Evolutionary conservation across 1,139 yeast genomes (phyloP), one percentile per base, ranked within the genome.

Genomic region (Wickerhamiella infanticola): DNA sequence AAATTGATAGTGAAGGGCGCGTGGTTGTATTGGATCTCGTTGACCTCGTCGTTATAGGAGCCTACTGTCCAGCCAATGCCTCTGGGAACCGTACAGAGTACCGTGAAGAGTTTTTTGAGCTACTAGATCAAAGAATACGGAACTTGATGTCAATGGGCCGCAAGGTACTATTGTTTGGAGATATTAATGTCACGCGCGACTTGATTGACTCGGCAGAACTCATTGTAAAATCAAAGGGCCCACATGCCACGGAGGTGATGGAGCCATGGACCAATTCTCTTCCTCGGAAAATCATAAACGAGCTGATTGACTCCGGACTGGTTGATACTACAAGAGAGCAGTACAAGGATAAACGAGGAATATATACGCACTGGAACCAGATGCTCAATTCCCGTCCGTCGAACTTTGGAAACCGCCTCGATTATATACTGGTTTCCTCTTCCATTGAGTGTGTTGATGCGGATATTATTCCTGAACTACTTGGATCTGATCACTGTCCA

Each of bases 401-500:
- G 2, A 90, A 90, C 58, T 81, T 72, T 61, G 97, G 98, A 0
- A 81, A 95, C 2, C 68, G 98, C 44, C 81, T 90, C 35, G 98
- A 90, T 60, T 72, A 81, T 52, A 77, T 90, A 6, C 61, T 85
- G 3, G 62, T 73, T 0, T 67, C 80, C 1, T 53, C 64, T 9
- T 53, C 50, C 0, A 51, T 80, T 42, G 54, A 64, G 5, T 65
- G 77, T 7, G 53, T 59, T 0, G 57, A 62, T 23, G 80, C 90
- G 0, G 76, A 79, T 55, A 81, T 82, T 23, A 72, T 82, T 72
- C 80, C 88, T 0, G 69, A 68, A 36, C 57, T 88, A 0, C 66
- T 73, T 60, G 98, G 97, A 0, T 85, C 95, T 0, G 98, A 90
- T 60, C 98, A 90, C 62, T 90, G 97, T 61, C 98, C 98, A 0